phyloP scores from a whole-genome alignment of 495 filamentous ascomycete genomes.

The Lophiotrema nucula region DNA sequence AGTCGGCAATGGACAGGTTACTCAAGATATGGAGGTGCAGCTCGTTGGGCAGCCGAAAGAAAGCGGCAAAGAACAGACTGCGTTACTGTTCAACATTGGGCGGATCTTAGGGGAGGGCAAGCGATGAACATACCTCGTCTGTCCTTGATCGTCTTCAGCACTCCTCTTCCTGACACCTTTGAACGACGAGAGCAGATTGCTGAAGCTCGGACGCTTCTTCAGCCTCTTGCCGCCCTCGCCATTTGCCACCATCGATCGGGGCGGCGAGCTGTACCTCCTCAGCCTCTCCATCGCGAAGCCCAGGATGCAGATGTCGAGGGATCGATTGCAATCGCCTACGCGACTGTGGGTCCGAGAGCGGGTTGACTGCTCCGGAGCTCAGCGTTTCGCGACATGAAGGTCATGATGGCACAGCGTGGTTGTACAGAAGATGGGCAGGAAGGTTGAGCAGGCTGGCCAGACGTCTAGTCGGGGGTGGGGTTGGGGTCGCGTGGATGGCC shows the following conservation, averaged over 20 bases:
- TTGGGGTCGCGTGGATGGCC: too few relatives aligned
- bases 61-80: constrained; percentile 16
- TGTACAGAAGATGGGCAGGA: too few relatives aligned
- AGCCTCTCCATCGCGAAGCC: background rate
- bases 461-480: too few relatives aligned
- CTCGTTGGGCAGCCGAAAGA: constrained; percentile 32
- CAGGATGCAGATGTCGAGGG: background rate
- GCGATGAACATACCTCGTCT: constrained; percentile 11
- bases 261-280: background rate
- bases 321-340: background rate
- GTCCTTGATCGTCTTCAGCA: background rate
- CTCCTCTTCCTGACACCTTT: constrained; percentile 16
- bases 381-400: background rate
- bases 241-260: background rate
- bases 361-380: background rate
- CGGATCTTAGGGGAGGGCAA: background rate
- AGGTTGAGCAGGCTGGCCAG: too few relatives aligned
- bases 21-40: constrained; percentile 31
- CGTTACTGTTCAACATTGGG: background rate
- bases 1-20: constrained; percentile 26
- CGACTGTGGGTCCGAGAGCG: background rate
- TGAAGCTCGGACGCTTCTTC: constrained; percentile 22
- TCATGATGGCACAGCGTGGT: background rate
- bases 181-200: constrained; percentile 22
- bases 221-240: background rate